Evolutionary conservation across 305 asterid species (phyloP).

Genomic region (Fraxinus ornus): DNA sequence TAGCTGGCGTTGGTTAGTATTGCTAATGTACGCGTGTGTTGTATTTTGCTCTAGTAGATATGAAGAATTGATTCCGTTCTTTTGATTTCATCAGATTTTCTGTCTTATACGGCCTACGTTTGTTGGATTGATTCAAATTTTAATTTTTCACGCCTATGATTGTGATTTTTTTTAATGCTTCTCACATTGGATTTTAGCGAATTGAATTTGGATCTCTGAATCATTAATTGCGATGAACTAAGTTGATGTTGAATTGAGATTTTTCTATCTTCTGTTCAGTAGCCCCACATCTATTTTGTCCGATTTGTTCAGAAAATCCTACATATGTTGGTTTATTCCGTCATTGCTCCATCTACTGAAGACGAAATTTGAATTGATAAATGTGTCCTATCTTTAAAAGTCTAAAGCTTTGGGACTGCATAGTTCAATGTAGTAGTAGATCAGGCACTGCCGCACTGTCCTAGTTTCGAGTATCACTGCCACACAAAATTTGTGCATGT

Average conservation of each 20-base stretch:
- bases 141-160: neutral
- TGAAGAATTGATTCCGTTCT: neutral
- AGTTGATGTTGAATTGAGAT: neutral
- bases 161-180: neutral
- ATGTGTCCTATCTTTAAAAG: neutral
- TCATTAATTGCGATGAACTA: neutral
- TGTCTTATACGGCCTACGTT: neutral
- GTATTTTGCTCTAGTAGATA: neutral
- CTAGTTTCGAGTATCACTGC: neutral
- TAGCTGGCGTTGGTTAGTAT: slow-evolving; percentile 70
- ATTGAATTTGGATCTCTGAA: neutral
- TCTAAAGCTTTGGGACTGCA: neutral
- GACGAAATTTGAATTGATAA: neutral
- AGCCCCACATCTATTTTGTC: neutral
- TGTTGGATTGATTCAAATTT: neutral
- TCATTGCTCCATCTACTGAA: neutral
- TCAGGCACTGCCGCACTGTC: neutral
- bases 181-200: neutral
- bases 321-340: neutral
- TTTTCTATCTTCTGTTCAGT: neutral
- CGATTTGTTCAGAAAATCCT: neutral
- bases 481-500: neutral
- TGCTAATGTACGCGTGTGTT: neutral
- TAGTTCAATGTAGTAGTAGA: neutral
- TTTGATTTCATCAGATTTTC: neutral